Conservation (phyloP, 768 basidiomycete species). For the Cystofilobasidium bisporidii region DNA sequence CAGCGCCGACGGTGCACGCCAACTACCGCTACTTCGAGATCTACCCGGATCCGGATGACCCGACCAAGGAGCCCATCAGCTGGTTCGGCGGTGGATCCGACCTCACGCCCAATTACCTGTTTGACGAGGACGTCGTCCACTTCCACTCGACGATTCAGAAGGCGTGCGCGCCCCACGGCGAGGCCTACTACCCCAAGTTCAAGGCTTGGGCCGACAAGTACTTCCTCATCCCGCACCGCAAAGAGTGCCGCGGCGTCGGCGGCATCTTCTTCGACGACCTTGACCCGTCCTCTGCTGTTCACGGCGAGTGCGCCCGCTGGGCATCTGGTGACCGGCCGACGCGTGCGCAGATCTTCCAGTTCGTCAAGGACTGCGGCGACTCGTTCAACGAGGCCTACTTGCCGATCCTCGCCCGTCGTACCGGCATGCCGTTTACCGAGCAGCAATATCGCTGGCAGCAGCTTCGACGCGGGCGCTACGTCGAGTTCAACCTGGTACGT, state of each 20-base stretch:
- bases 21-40: constrained; percentile 95
- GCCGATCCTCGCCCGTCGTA: constrained; percentile 63
- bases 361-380: constrained; percentile 61
- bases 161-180: constrained; percentile 65
- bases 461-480: constrained; percentile 57
- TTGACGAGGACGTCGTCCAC: constrained; percentile 71
- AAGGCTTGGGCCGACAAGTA: constrained; percentile 98
- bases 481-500: constrained; percentile 92
- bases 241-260: constrained; percentile 78
- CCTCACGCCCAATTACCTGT: constrained; percentile 86
- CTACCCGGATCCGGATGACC: constrained; percentile 27
- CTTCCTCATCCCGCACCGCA: constrained; percentile 81
- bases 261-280: constrained; percentile 97
- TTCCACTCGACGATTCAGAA: constrained; percentile 71
- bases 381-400: constrained; percentile 84
- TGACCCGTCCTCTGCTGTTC: constrained; percentile 46
- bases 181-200: constrained; percentile 61
- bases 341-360: constrained; percentile 62
- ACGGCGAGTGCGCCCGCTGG: constrained; percentile 32
- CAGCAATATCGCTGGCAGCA: constrained; percentile 80
- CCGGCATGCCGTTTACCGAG: constrained; percentile 44
- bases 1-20: constrained; percentile 71
- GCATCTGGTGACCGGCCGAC: constrained; percentile 40
- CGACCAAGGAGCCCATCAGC: constrained; percentile 56
- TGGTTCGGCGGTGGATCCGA: constrained; percentile 98